Conservation (phyloP, 345 rosid genomes). For the Theobroma cacao region DNA sequence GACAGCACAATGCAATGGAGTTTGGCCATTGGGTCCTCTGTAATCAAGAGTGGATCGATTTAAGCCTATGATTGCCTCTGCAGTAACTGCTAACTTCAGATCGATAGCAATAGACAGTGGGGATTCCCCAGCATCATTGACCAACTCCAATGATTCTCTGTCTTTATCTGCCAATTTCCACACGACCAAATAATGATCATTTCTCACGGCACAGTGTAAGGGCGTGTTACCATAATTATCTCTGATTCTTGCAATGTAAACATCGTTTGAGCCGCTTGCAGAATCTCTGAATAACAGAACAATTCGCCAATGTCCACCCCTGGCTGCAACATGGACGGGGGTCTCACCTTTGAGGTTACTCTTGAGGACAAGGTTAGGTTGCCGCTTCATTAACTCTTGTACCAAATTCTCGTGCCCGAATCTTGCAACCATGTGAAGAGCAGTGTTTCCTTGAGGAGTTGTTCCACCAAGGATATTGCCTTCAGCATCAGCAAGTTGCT, state of each 20-base stretch:
- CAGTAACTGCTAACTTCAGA: background rate
- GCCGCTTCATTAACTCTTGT: background rate
- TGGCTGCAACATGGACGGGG: conserved; percentile 11
- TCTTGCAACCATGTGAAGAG: conserved; percentile 11
- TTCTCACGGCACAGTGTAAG: conserved; percentile 8
- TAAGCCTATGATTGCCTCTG: background rate
- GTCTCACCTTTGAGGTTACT: conserved; percentile 14
- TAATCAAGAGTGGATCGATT: background rate
- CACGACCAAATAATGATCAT: background rate
- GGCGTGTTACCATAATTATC: conserved; percentile 14
- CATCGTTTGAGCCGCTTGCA: background rate
- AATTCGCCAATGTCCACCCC: background rate
- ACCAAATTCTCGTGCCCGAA: conserved; percentile 7
- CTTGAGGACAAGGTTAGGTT: conserved; percentile 5
- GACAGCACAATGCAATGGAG: conserved; percentile 9
- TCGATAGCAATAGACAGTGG: conserved; percentile 13
- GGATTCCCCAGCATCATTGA: conserved; percentile 9
- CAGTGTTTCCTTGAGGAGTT: conserved; percentile 2
- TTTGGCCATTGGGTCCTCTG: conserved; percentile 9
- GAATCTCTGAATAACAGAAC: background rate
- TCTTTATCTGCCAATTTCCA: background rate
- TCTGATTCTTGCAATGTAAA: background rate
- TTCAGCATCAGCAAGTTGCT: background rate
- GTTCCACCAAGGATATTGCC: background rate
- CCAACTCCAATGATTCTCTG: background rate